Base-by-base conservation (phyloP, 2,329 filamentous ascomycete species). In the Aphanocladium album region DNA sequence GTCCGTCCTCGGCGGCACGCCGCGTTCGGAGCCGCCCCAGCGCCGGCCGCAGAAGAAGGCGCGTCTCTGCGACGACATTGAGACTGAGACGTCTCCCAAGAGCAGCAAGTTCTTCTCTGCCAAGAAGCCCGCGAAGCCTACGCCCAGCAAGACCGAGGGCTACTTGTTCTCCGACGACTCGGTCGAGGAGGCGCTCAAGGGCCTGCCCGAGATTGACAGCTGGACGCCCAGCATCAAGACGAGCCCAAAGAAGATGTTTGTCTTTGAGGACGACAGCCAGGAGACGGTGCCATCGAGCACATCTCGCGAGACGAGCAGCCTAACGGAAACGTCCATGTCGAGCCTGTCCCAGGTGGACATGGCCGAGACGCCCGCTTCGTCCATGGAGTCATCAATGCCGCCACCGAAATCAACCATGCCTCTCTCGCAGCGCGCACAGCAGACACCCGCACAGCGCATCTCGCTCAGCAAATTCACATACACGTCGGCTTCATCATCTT, bases 101-200 rank as follows among this genome's bases (percentile, higher is more conserved):
- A 79, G 71, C 57, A 86, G 83, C 75, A 84, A 77, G 61, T 86
- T 84, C 69, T 86, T 86, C 65, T 65, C 79, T 2, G 60, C 67
- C 9, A 64, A 65, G 7, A 72, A 71, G 53, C 65, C 64, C 37
- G 60, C 61, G 39, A 68, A 65, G 37, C 67, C 71, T 5, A 64
- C 65, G 19, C 66, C 68, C 41, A 68, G 71, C 39, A 75, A 73
- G 53, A 69, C 71, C 37, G 79, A 81, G 12, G 71, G 71, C 1
- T 77, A 79, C 60, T 64, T 83, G 19, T 74, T 83, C 67, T 85
- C 83, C 0, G 82, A 85, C 62, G 82, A 84, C 62, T 84, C 82
- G 0, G 74, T 85, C 45, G 82, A 85, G 30, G 82, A 84, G 61
- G 81, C 77, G 0, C 72, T 86, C 21, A 70, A 74, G 27, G 76